phyloP scores from a whole-genome alignment of 306 rosid genomes.

The Ormosia emarginata region DNA sequence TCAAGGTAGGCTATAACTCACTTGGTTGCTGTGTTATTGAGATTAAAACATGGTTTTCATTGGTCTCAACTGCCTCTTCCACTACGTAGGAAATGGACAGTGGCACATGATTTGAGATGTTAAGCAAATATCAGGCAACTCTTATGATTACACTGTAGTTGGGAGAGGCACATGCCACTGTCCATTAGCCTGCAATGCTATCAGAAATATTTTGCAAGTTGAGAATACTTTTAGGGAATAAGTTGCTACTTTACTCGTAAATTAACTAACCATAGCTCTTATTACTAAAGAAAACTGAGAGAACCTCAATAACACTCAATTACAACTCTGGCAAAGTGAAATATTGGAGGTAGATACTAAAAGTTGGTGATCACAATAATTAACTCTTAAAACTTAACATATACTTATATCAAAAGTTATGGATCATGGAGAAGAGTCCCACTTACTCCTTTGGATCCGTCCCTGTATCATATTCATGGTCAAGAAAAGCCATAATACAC shows the following conservation, averaged over 20 bases:
- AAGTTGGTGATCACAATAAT: not conserved
- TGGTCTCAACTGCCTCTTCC: not conserved
- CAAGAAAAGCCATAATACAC: not conserved
- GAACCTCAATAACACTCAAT: too few species aligned
- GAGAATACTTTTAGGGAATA: too few species aligned
- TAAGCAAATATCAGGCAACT: constrained; percentile 28
- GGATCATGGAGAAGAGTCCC: not conserved
- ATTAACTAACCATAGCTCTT: too few species aligned
- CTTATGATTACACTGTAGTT: constrained; percentile 43
- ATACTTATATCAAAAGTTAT: not conserved
- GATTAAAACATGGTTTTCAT: not conserved
- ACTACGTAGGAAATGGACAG: not conserved
- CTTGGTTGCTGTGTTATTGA: not conserved
- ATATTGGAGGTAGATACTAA: not conserved
- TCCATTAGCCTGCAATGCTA: constrained; percentile 16
- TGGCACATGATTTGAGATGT: constrained; percentile 34
- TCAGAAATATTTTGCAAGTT: not conserved
- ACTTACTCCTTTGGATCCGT: not conserved
- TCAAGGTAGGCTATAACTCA: not conserved
- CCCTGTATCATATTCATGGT: not conserved
- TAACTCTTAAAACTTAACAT: not conserved
- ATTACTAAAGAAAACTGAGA: too few species aligned
- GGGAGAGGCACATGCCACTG: constrained; percentile 37
- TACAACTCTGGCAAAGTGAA: not conserved
- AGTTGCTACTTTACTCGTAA: too few species aligned